These are phyloP conservation scores for Ajuga chamaepitys DNA, from an alignment of 257 asterid genomes.

Conservation along the genomic window DNA sequence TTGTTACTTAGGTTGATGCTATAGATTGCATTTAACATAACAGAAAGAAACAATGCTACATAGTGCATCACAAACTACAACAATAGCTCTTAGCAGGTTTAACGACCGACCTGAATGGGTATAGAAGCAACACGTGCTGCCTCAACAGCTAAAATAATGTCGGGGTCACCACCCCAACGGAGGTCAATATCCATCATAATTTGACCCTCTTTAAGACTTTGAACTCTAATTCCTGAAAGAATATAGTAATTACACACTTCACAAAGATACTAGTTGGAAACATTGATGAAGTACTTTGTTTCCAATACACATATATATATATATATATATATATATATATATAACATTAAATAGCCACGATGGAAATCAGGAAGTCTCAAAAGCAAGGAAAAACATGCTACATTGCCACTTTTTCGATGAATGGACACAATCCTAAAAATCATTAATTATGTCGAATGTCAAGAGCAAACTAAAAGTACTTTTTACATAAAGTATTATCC, in stretches of 20 bases:
- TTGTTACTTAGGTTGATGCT: neutral
- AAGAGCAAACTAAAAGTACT: neutral
- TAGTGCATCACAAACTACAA: neutral
- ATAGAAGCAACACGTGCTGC: conserved; percentile 90
- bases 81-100: neutral
- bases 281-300: no score
- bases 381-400: neutral
- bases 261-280: conserved; percentile 7
- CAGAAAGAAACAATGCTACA: neutral
- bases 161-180: conserved; percentile 99
- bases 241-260: conserved; percentile 15
- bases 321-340: neutral
- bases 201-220: conserved; percentile 93
- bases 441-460: neutral
- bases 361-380: no score
- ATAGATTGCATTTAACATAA: neutral
- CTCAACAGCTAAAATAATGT: conserved; percentile 81
- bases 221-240: conserved; percentile 89
- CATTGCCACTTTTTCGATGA: neutral
- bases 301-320: neutral
- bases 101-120: conserved; percentile 76
- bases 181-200: conserved; percentile 93
- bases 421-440: neutral
- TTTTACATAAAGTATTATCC: neutral
- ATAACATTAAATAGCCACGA: neutral